Conservation (phyloP, 371 early-diverging fungal genomes). For the Lichtheimia ramosa region DNA sequence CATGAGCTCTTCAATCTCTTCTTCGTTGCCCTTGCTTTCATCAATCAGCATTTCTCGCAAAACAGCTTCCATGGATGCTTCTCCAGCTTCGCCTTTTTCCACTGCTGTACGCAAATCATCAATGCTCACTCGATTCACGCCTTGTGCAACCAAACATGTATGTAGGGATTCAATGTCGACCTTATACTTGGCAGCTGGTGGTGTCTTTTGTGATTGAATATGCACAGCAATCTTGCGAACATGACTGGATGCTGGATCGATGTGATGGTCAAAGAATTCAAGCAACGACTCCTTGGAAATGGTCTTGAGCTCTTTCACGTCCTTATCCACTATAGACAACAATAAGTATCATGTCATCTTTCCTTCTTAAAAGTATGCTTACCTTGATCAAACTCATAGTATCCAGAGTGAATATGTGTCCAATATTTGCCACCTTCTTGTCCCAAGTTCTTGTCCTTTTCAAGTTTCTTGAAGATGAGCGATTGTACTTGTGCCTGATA, state of each 20-base stretch:
- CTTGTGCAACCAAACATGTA: constrained; percentile 29
- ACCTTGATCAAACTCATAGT: constrained; percentile 84
- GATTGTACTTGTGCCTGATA: constrained; percentile 77
- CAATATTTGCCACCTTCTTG: constrained; percentile 80
- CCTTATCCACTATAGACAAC: constrained; percentile 40
- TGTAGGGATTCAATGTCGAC: constrained; percentile 49
- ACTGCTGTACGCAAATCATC: constrained; percentile 48
- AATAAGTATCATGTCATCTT: not conserved
- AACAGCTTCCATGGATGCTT: constrained; percentile 36
- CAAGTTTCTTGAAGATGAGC: constrained; percentile 69
- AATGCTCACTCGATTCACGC: constrained; percentile 27
- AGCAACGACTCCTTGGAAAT: constrained; percentile 51
- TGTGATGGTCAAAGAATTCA: constrained; percentile 58
- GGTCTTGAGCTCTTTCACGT: constrained; percentile 56
- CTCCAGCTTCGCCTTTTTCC: constrained; percentile 45
- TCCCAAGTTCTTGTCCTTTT: constrained; percentile 84
- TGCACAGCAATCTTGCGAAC: constrained; percentile 72
- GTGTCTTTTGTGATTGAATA: constrained; percentile 61
- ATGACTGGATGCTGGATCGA: constrained; percentile 55
- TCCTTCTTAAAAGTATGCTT: not conserved
- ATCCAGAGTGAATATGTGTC: constrained; percentile 75
- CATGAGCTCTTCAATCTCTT: constrained; percentile 39
- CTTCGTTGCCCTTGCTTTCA: constrained; percentile 48
- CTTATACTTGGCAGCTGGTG: constrained; percentile 34
- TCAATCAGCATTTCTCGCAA: constrained; percentile 42